Evolutionary conservation across 768 basidiomycete species (phyloP), one percentile per base, ranked within the genome.

Genomic region (Saitozyma podzolica): DNA sequence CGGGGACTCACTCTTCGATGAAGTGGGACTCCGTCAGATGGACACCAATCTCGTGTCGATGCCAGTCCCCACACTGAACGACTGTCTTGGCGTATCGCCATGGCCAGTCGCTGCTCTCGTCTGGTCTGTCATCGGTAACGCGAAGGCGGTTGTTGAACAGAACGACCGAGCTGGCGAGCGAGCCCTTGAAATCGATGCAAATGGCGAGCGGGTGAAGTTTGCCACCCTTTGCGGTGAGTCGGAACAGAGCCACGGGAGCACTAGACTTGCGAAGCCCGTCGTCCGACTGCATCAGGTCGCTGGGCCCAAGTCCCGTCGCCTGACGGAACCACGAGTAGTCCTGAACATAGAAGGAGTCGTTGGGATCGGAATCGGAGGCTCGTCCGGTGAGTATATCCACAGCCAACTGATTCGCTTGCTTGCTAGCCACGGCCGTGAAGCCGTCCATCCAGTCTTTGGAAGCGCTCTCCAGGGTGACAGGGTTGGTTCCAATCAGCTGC

Each of bases 261-360:
- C 50, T 9, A 10, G 50, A 9, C 10, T 52, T n/a, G 9, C 50
- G 50, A 37, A 20, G 10, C 9, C 29, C 29, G 29, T 52, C 50
- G 10, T n/a, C 16, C 29, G 50, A 52, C 29, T 52, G n/a, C 9
- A 52, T n/a, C 9, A 20, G 9, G 9, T 52, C n/a, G 16, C 9
- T 52, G 16, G 50, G 50, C 9, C n/a, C 29, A 8, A 52, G 50
- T n/a, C 50, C 50, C 16, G 19, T 20, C 9, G 50, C 50, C 29
- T 52, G 9, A 10, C 50, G 50, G 50, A 52, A 52, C 50, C 50
- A 52, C 9, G 50, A 52, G 50, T 52, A 52, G 29, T 52, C 50
- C 17, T 52, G 50, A 17, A 52, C 50, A 17, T 52, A 52, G 50
- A 52, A 52, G 10, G 50, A 52, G 29, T 52, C 50, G 16, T 20